Base-by-base conservation (phyloP, 2,329 filamentous ascomycete species). In the Proliferodiscus dingleyae region DNA sequence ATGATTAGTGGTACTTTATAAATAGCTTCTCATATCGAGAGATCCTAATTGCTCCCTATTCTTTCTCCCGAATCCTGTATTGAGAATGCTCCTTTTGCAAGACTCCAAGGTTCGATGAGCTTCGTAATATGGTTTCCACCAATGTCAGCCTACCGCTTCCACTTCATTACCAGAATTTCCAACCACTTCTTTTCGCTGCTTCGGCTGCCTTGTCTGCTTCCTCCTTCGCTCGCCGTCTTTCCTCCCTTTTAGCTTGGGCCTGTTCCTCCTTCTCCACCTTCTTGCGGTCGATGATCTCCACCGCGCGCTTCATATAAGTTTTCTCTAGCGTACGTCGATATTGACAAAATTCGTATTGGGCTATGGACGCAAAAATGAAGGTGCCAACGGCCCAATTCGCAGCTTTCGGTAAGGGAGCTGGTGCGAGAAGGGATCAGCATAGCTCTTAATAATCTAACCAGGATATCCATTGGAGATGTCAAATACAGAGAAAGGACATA, bases 371-470 rank as follows among this genome's bases (percentile, higher is more conserved):
- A 16, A 85, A 63, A 19, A 83, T 72, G 64, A 93, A 95, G 28
- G 80, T 74, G 5, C 82, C 87, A 5, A 93, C 89, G 0, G 89
- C 89, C 86, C 87, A 95, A 61, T 94, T 94, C 28, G 85, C 83
- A 1, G 87, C 80, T 59, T 77, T 80, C 45, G 75, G 77, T 50
- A 89, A 68, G 15, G 75, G 73, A 33, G 76, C 80, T 78, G 18
- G 15, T 18, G 1, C 9, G 10, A 55, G 39, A 41, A 43, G 19
- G 10, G 11, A 43, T 48, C 15, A 49, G 38, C 21, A 48, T 19
- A 29, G 19, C 30, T 21, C 22, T 33, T 15, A 10, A 10, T 37
- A 30, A 22, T 24, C 5, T 38, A 22, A 21, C n/a, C n/a, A n/a
- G n/a, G n/a, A n/a, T n/a, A n/a, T n/a, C n/a, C n/a, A n/a, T n/a